A percentile compares a stretch with the other conserved stretches of the same genome.
Conservation (phyloP, 2,329 filamentous ascomycete species). For the Purpureocillium takamizusanense region DNA sequence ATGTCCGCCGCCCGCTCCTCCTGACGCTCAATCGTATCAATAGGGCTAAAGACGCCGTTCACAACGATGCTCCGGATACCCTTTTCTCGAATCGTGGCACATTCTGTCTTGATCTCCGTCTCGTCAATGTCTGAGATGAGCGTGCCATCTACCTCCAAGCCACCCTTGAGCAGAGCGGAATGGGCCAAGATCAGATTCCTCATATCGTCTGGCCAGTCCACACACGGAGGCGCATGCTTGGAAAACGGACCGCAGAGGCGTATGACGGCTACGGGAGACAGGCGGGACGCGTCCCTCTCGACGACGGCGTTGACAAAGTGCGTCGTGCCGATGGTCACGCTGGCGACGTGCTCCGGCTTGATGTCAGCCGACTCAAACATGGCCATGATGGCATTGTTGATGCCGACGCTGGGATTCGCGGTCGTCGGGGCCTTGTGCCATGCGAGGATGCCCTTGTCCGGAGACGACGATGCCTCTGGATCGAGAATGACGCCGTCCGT, state of each 20-base stretch:
- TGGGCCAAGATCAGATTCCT: slow-evolving; percentile 36
- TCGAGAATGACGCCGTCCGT: slow-evolving; percentile 45
- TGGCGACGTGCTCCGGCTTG: slow-evolving; percentile 28
- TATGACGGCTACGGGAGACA: slow-evolving; percentile 43
- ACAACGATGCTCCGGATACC: slow-evolving; percentile 39
- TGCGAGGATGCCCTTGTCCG: slow-evolving; percentile 34
- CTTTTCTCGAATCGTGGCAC: slow-evolving; percentile 25
- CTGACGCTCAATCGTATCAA: slow-evolving; percentile 37
- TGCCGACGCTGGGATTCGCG: slow-evolving; percentile 35
- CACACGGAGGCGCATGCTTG: slow-evolving; percentile 38
- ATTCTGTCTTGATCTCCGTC: slow-evolving; percentile 28
- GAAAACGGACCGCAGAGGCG: slow-evolving; percentile 46
- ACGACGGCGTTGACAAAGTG: slow-evolving; percentile 52
- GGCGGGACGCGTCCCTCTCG: slow-evolving; percentile 37
- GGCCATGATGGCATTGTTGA: slow-evolving; percentile 31
- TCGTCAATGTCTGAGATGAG: slow-evolving; percentile 36
- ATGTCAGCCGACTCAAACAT: slow-evolving; percentile 29
- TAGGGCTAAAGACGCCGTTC: slow-evolving; percentile 42
- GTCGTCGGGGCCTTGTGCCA: slow-evolving; percentile 42
- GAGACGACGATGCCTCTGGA: slow-evolving; percentile 22
- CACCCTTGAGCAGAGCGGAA: slow-evolving; percentile 36
- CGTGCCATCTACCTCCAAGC: slow-evolving; percentile 41
- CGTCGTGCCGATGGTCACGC: slow-evolving; percentile 45
- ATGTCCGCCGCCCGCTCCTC: slow-evolving; percentile 38
- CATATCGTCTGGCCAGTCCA: slow-evolving; percentile 44